Evolutionary conservation across 768 basidiomycete species (phyloP).

Genomic region (Mycena epipterygia): DNA sequence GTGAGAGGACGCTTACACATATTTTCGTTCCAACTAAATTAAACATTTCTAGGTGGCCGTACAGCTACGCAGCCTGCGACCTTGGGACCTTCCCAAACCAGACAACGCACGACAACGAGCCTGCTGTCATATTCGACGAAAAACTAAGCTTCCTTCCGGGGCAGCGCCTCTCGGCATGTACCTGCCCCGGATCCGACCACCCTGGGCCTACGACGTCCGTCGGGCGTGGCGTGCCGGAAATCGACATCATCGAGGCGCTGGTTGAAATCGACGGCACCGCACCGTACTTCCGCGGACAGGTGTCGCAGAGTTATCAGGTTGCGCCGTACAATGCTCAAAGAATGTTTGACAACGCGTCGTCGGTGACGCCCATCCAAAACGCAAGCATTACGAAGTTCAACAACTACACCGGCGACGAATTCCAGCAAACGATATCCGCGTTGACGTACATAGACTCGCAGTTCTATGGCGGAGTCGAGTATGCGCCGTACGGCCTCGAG

Average conservation of each 20-base stretch:
- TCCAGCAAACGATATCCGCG: conserved; percentile 70
- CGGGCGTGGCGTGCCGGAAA: conserved; percentile 80
- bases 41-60: too few species aligned
- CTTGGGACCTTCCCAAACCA: conserved; percentile 86
- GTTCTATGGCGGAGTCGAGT: conserved; percentile 60
- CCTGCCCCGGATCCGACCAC: conserved; percentile 77
- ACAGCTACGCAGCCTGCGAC: conserved; percentile 77
- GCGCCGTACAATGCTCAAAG: conserved; percentile 73
- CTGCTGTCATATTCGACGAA: conserved; percentile 68
- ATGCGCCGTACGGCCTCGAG: conserved; percentile 69
- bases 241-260: conserved; percentile 81
- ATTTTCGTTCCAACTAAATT: too few species aligned
- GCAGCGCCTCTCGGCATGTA: conserved; percentile 80
- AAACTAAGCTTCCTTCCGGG: conserved; percentile 83
- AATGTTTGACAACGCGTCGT: conserved; percentile 58
- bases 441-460: conserved; percentile 56
- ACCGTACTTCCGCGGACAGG: conserved; percentile 56
- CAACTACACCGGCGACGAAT: conserved; percentile 65
- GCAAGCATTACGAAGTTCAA: conserved; percentile 59
- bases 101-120: conserved; percentile 63
- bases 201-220: conserved; percentile 70
- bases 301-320: conserved; percentile 72
- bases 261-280: conserved; percentile 52
- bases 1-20: too few species aligned
- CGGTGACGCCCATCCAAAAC: conserved; percentile 60